Evolutionary conservation across 768 basidiomycete genomes (phyloP).

Genomic region (Phlebiopsis flavidoalba): DNA sequence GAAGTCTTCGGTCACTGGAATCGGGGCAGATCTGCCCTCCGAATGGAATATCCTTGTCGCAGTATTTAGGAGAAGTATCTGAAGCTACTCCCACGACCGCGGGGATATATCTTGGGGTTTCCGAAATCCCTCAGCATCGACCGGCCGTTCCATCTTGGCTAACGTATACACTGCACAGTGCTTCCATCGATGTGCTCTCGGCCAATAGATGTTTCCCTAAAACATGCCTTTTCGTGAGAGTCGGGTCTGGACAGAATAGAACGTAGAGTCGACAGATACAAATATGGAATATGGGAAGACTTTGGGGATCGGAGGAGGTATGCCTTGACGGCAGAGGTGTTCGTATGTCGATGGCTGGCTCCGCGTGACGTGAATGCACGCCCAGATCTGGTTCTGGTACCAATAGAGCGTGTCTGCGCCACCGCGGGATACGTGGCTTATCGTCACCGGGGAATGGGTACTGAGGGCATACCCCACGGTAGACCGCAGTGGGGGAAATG

Average conservation of each 20-base stretch:
- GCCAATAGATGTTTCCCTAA: neutral
- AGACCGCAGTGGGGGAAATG: slow-evolving; percentile 3
- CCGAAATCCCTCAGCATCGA: neutral
- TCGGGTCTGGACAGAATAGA: too few relatives aligned
- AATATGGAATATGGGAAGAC: neutral
- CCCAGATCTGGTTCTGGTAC: neutral
- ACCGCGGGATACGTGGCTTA: slow-evolving; percentile 7
- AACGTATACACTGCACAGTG: neutral
- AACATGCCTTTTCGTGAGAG: too few relatives aligned
- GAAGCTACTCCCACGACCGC: too few relatives aligned
- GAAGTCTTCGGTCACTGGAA: neutral
- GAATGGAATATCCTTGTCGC: too few relatives aligned
- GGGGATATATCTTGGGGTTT: neutral
- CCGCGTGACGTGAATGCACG: neutral
- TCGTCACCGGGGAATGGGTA: neutral
- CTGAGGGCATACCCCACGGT: neutral
- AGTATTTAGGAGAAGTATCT: too few relatives aligned
- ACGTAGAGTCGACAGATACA: too few relatives aligned
- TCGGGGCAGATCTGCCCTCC: neutral
- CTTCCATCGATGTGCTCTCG: neutral
- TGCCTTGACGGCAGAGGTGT: neutral
- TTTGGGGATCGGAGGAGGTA: neutral
- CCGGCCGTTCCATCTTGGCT: too few relatives aligned
- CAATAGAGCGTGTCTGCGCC: neutral
- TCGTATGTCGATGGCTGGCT: neutral